phyloP scores from a whole-genome alignment of 129 eudicot species.

The Artemisia tridentata region DNA sequence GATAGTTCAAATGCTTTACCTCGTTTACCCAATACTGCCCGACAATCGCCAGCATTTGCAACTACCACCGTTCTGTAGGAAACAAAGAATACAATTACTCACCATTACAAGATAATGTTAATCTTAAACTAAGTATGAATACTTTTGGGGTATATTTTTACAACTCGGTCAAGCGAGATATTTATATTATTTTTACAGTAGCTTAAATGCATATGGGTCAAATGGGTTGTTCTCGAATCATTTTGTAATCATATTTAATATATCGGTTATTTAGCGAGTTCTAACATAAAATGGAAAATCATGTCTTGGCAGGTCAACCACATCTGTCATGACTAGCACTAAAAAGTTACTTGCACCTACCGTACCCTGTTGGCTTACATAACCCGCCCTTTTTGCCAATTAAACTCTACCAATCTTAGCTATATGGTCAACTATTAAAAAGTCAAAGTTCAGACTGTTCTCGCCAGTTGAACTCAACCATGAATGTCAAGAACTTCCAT shows the following conservation, averaged over 20 bases:
- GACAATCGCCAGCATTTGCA: constrained; percentile 93
- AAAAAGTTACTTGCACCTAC: not conserved
- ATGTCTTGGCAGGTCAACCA: not conserved
- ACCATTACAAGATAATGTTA: not conserved
- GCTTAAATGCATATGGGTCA: not conserved
- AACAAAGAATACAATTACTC: not conserved
- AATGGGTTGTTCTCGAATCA: not conserved
- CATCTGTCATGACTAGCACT: not conserved
- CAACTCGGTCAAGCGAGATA: not conserved
- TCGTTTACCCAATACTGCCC: constrained; percentile 84
- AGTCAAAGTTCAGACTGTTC: constrained; percentile 4
- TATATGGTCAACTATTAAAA: not conserved
- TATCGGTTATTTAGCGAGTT: not conserved
- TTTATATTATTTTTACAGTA: not conserved
- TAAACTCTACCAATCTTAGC: not conserved
- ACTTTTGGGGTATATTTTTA: not conserved
- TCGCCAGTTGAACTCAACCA: not conserved
- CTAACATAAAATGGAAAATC: not conserved
- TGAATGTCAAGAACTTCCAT: not conserved
- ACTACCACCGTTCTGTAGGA: constrained; percentile 51
- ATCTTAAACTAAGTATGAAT: not conserved
- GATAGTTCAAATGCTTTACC: constrained; percentile 84
- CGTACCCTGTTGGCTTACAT: not conserved
- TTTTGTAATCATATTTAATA: not conserved
- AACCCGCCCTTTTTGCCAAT: not conserved